Conservation (phyloP, 1,284 basidiomycete species). For the Melampsora americana region DNA sequence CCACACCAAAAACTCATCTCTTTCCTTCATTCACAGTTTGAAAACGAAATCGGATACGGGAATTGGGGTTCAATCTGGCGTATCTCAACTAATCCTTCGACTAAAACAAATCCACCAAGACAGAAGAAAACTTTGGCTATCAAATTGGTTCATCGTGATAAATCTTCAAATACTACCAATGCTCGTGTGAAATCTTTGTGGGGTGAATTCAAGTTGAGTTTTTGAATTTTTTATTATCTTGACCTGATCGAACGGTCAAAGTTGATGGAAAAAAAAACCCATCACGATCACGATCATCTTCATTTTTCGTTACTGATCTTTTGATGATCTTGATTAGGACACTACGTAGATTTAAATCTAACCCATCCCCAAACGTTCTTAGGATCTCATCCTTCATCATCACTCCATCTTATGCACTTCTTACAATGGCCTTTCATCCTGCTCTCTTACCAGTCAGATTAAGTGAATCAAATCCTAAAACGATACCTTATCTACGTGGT, state of each 20-base stretch:
- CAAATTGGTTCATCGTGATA: conserved; percentile 76
- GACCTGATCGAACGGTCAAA: neutral
- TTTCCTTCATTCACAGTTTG: conserved; percentile 20
- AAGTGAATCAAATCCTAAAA: conserved; percentile 62
- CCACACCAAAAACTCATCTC: neutral
- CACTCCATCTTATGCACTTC: conserved; percentile 78
- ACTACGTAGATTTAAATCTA: conserved; percentile 51
- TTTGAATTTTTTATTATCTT: conserved; percentile 19
- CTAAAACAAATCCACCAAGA: neutral
- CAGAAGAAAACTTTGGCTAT: conserved; percentile 65
- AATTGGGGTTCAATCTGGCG: neutral
- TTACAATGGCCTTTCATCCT: conserved; percentile 65
- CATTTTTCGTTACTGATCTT: no score
- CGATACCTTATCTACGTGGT: conserved; percentile 77
- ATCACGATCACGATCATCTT: no score
- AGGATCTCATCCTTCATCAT: conserved; percentile 88
- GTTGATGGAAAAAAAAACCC: no score
- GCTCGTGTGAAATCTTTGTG: conserved; percentile 72
- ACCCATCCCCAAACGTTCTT: conserved; percentile 64
- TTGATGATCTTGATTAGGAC: conserved; percentile 79
- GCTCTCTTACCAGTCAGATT: conserved; percentile 77
- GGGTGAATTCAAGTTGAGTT: conserved; percentile 49
- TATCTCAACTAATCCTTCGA: conserved; percentile 1
- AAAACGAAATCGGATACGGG: conserved; percentile 11
- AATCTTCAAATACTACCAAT: conserved; percentile 72